Conservation (phyloP, 371 early-diverging fungal species). For the Apophysomyces sp. region DNA sequence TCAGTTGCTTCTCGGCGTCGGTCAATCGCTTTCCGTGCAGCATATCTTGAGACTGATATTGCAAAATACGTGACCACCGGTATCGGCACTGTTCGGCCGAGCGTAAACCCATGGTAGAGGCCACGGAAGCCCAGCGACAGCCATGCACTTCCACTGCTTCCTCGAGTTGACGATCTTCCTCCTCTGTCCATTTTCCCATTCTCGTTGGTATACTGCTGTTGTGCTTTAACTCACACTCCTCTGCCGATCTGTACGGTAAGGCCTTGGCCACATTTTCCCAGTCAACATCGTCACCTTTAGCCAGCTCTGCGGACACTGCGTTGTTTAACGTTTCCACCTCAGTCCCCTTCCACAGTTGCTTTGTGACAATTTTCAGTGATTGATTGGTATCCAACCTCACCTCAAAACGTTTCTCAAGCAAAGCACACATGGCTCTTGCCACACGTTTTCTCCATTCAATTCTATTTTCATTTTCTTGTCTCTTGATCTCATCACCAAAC, state of each 20-base stretch:
- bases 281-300: background rate
- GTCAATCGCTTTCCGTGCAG: conserved; percentile 12
- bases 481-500: conserved; percentile 12
- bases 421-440: conserved; percentile 16
- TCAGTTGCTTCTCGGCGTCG: conserved; percentile 23
- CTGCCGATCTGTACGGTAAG: background rate
- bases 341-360: background rate
- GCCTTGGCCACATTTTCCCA: background rate
- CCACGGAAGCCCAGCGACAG: conserved; percentile 18
- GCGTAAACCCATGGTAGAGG: background rate
- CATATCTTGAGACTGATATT: background rate
- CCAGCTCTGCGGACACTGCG: background rate
- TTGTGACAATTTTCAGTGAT: background rate
- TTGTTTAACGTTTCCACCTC: background rate
- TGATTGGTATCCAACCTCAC: background rate
- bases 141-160: conserved; percentile 7
- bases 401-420: conserved; percentile 6
- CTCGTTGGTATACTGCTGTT: background rate
- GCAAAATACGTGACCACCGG: conserved; percentile 22
- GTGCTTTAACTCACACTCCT: background rate
- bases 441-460: conserved; percentile 22
- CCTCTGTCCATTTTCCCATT: conserved; percentile 19
- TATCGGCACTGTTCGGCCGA: conserved; percentile 16
- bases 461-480: conserved; percentile 13
- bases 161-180: conserved; percentile 24